Percentiles rank a stretch among this genome's conserved stretches.
phyloP scores from a whole-genome alignment of 257 asterid species.

The Przewalskia tangutica region DNA sequence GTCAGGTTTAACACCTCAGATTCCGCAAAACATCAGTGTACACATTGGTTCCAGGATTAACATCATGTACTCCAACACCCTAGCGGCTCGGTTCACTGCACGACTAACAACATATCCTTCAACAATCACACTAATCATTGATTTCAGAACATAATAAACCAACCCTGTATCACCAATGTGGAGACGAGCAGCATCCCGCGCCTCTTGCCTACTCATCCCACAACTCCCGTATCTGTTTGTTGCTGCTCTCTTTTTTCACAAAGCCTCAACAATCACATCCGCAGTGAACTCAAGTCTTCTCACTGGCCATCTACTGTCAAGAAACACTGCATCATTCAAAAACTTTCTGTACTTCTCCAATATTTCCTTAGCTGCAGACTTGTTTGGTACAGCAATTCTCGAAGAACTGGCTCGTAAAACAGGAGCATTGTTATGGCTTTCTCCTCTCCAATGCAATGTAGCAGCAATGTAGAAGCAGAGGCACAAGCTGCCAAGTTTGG shows the following conservation, averaged over 20 bases:
- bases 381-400: conserved; percentile 11
- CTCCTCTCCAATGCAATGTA: too few species aligned
- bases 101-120: conserved; percentile 49
- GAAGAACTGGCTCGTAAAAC: conserved; percentile 4
- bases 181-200: conserved; percentile 78
- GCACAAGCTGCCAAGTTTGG: too few species aligned
- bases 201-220: conserved; percentile 88
- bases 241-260: conserved; percentile 41
- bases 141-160: conserved; percentile 71
- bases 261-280: conserved; percentile 62
- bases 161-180: conserved; percentile 82
- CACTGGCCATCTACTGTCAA: conserved; percentile 80
- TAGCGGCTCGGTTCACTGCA: conserved; percentile 45
- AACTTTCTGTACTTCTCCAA: conserved; percentile 47
- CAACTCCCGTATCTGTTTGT: conserved; percentile 11
- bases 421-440: too few species aligned
- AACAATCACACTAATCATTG: conserved; percentile 66
- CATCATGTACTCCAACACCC: conserved; percentile 44
- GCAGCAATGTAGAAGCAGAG: too few species aligned
- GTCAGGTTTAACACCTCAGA: conserved; percentile 17
- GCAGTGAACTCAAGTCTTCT: conserved; percentile 71
- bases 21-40: conserved; percentile 33
- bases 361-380: conserved; percentile 25
- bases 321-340: conserved; percentile 45
- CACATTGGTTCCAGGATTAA: conserved; percentile 22